A percentile compares a stretch with the other conserved stretches of the same genome.
Conservation (phyloP, 2,329 filamentous ascomycete genomes). For the Lecanicillium sp. region DNA sequence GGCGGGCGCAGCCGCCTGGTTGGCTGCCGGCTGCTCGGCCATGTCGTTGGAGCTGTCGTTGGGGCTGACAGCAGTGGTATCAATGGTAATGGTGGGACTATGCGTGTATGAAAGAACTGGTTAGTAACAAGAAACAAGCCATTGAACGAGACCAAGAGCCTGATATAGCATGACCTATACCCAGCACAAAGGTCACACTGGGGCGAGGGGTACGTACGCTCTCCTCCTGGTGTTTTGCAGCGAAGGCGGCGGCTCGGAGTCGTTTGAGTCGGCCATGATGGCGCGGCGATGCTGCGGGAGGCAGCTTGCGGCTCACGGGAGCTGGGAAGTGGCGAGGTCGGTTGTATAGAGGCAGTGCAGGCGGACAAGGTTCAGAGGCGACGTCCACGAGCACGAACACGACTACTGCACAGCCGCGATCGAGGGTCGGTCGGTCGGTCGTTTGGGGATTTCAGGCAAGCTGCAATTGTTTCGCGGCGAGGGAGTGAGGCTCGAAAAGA, state of each 20-base stretch:
- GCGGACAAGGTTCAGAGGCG: background rate
- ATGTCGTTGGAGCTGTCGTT: slow-evolving; percentile 20
- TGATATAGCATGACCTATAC: no score
- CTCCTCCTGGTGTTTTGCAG: slow-evolving; percentile 20
- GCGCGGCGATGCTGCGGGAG: background rate
- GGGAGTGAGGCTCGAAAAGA: no score
- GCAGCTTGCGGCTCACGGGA: background rate
- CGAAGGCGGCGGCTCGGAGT: slow-evolving; percentile 13
- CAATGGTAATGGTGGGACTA: slow-evolving; percentile 48
- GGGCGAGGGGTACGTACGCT: slow-evolving; percentile 25
- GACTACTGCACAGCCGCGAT: no score
- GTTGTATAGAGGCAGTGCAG: background rate
- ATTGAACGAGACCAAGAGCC: no score
- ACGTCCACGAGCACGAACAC: no score
- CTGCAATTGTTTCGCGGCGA: no score
- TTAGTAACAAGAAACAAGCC: no score
- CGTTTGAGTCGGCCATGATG: slow-evolving; percentile 15
- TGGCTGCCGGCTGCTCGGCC: slow-evolving; percentile 17
- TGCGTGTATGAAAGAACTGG: slow-evolving; percentile 1
- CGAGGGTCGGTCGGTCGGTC: no score
- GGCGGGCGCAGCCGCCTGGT: slow-evolving; percentile 18
- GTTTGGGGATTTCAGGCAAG: no score
- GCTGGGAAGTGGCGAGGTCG: background rate
- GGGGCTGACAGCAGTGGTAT: slow-evolving; percentile 35
- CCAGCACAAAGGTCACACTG: background rate